Evolutionary conservation across 1,284 basidiomycete species (phyloP), one percentile per base, ranked within the genome.

Genomic region (Cutaneotrichosporon sp.): DNA sequence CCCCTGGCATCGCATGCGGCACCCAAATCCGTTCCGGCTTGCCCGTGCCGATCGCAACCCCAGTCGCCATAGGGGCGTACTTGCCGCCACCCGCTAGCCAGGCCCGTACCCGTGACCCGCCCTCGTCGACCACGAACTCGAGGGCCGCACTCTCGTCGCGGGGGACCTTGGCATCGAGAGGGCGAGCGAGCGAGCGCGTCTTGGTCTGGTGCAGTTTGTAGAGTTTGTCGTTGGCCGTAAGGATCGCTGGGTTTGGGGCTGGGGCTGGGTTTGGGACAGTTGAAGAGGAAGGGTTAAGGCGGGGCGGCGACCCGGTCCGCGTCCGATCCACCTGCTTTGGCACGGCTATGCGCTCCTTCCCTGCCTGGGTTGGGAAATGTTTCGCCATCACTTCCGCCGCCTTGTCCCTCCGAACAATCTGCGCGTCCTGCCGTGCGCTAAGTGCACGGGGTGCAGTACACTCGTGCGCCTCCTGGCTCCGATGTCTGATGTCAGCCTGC

Each of bases 181-280:
- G 71, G 50, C 62, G 69, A 7, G 77, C 71, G 9, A 69, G 40
- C 0, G 70, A 69, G 6, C 71, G 65, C 11, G 76, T 57, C 62
- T 78, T 79, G 36, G 70, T 61, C 13, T 73, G 21, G 46, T 78
- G 75, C 14, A 78, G 55, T 32, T 79, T 75, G 67, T 69, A 73
- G 42, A 77, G 26, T 56, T 75, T 78, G 13, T 71, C 72, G 30
- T 69, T 69, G 10, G 59, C 62, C 36, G 53, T 50, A 47, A 63
- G 22, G 5, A 34, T 1, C 22, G 61, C 11, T n/a, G 53, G 5
- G 6, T 56, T 3, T 7, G 46, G 11, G 22, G 31, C 16, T 21
- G 56, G 36, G 26, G n/a, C 22, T 16, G 58, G 10, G 18, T 53
- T 21, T 50, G 58, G 13, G 26, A 22, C 22, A 7, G 47, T 22